Percentiles rank a stretch among this genome's conserved stretches.
Evolutionary conservation across 495 filamentous ascomycete genomes (phyloP).

Genomic region (Lophium mytilinum): DNA sequence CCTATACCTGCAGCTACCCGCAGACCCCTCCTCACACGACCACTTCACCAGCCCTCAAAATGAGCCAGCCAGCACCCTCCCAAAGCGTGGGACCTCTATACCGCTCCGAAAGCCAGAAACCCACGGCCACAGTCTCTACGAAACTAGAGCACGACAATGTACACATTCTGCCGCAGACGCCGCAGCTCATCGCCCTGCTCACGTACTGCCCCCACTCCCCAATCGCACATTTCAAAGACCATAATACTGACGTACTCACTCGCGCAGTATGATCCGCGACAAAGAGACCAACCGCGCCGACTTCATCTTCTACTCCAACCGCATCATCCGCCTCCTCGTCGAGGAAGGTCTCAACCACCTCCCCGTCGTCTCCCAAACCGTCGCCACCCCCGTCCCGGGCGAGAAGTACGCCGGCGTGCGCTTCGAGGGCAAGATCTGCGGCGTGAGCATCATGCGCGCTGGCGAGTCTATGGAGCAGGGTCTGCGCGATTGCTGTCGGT

Average conservation of each 20-base stretch:
- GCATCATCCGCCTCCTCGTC: conserved; percentile 95
- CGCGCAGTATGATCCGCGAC: conserved; percentile 81
- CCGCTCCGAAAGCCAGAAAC: conserved; percentile 66
- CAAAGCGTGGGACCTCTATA: conserved; percentile 74
- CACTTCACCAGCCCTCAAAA: conserved; percentile 15
- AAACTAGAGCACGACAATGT: conserved; percentile 78
- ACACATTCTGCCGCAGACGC: conserved; percentile 82
- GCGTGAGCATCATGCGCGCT: conserved; percentile 95
- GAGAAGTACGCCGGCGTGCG: conserved; percentile 82
- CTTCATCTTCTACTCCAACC: conserved; percentile 98
- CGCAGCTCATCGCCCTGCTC: conserved; percentile 91
- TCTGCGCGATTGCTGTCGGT: conserved; percentile 89
- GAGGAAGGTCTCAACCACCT: conserved; percentile 97
- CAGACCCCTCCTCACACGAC: neutral
- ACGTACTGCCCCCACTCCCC: conserved; percentile 50
- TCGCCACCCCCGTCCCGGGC: conserved; percentile 78
- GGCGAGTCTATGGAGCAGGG: conserved; percentile 99
- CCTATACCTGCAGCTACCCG: too few species aligned
- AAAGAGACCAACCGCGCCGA: conserved; percentile 81
- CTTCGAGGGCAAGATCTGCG: conserved; percentile 97
- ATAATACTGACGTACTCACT: neutral
- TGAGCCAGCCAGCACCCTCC: conserved; percentile 45
- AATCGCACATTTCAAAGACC: conserved; percentile 31
- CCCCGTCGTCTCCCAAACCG: conserved; percentile 75
- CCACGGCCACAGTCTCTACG: conserved; percentile 82